These are phyloP conservation scores for Nicotiana attenuata DNA, from an alignment of 257 asterid species.

Conservation along the genomic window DNA sequence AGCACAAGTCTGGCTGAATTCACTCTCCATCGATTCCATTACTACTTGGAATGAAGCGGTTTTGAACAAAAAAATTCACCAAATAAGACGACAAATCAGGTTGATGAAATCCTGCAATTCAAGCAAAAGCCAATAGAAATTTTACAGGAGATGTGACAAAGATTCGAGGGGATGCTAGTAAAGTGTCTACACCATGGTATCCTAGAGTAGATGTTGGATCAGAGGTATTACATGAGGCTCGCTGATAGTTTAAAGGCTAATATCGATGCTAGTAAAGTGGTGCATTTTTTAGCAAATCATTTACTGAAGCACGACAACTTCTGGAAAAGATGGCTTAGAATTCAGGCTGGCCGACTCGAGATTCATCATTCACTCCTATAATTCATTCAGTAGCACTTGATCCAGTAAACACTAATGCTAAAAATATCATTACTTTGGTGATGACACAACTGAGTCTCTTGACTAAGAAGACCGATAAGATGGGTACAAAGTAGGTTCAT, in stretches of 20 bases:
- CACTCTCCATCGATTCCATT: background rate
- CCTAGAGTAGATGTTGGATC: background rate
- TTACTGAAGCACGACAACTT: background rate
- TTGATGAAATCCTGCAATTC: background rate
- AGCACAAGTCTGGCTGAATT: background rate
- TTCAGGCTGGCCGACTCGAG: background rate
- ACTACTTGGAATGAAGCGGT: background rate
- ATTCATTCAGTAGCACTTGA: background rate
- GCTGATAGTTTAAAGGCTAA: background rate
- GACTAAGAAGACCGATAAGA: background rate
- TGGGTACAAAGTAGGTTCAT: background rate
- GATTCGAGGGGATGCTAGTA: background rate
- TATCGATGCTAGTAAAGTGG: background rate
- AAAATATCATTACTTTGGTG: background rate
- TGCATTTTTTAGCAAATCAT: background rate
- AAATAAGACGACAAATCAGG: background rate
- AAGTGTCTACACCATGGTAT: background rate
- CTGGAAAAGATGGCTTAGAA: background rate
- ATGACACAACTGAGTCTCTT: background rate
- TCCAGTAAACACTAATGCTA: background rate
- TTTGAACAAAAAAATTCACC: background rate
- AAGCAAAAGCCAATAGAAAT: background rate
- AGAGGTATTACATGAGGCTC: background rate
- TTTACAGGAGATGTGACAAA: background rate
- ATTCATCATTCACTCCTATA: background rate